Percentiles rank a stretch among this genome's conserved stretches.
These are phyloP conservation scores for Phtheirospermum japonicum DNA, from an alignment of 257 asterid genomes.

Conservation along the genomic window DNA sequence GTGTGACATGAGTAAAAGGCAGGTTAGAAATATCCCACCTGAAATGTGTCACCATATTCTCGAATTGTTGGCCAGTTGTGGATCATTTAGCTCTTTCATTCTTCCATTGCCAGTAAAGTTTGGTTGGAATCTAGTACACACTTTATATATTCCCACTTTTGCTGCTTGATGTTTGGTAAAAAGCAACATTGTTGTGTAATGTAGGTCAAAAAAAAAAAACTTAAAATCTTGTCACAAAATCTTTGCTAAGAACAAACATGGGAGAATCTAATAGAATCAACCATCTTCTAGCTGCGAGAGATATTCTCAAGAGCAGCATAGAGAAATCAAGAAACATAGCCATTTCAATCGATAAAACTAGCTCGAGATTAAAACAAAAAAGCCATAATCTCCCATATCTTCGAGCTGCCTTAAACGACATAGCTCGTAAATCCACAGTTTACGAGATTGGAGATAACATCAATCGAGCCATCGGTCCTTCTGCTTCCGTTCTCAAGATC, in stretches of 20 bases:
- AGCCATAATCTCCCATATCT: constrained; percentile 35
- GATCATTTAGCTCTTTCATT: constrained; percentile 31
- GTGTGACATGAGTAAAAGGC: constrained; percentile 32
- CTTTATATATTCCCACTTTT: constrained; percentile 24
- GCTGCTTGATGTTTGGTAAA: constrained; percentile 53
- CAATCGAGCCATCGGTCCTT: constrained; percentile 58
- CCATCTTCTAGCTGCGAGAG: constrained; percentile 48
- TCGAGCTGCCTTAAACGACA: constrained; percentile 27
- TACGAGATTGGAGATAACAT: constrained; percentile 45
- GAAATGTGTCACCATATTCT: constrained; percentile 22
- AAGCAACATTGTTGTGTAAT: constrained; percentile 18
- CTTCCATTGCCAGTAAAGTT: constrained; percentile 58
- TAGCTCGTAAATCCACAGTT: constrained; percentile 49
- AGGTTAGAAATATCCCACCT: constrained; percentile 30
- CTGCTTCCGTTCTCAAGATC: constrained; percentile 49
- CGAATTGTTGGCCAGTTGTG: constrained; percentile 39
- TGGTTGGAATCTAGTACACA: constrained; percentile 61
- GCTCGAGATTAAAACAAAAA: constrained; percentile 38
- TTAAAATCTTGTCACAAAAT: not conserved
- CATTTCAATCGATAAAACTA: constrained; percentile 33
- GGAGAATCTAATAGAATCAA: constrained; percentile 32
- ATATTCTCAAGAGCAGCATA: constrained; percentile 49
- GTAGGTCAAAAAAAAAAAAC: not conserved
- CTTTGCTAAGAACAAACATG: constrained; percentile 19
- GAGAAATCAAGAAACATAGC: constrained; percentile 55